Evolutionary conservation across 2,329 filamentous ascomycete species (phyloP).

Genomic region (Clonostachys solani): DNA sequence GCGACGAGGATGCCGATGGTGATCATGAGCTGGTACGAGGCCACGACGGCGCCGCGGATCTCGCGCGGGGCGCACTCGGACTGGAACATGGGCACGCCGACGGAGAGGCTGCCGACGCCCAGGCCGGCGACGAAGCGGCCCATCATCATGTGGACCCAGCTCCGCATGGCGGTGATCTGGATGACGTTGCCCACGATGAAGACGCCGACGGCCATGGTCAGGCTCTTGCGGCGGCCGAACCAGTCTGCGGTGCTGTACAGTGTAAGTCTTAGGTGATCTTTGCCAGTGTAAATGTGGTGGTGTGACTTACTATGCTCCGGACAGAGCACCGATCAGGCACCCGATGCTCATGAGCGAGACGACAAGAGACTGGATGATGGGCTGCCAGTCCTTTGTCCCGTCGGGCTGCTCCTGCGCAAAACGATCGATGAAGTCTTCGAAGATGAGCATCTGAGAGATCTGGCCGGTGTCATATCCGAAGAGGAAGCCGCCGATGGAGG

Average conservation of each 20-base stretch:
- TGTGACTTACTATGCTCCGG: slow-evolving; percentile 32
- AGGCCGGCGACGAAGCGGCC: slow-evolving; percentile 64
- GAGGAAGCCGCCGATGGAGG: slow-evolving; percentile 56
- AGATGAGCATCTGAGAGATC: slow-evolving; percentile 46
- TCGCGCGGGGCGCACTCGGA: slow-evolving; percentile 58
- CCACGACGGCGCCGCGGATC: slow-evolving; percentile 61
- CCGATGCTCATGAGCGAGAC: slow-evolving; percentile 54
- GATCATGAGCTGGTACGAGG: slow-evolving; percentile 71
- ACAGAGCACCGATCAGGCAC: slow-evolving; percentile 48
- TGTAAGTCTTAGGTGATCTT: background rate
- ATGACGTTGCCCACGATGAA: slow-evolving; percentile 63
- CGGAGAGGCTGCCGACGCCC: slow-evolving; percentile 62
- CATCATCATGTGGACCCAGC: slow-evolving; percentile 63
- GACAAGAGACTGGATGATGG: slow-evolving; percentile 43
- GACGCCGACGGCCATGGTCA: slow-evolving; percentile 47
- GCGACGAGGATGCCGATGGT: slow-evolving; percentile 63
- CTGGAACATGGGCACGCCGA: slow-evolving; percentile 65
- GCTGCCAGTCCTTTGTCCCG: slow-evolving; percentile 29
- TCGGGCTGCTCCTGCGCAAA: slow-evolving; percentile 40
- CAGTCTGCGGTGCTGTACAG: slow-evolving; percentile 42
- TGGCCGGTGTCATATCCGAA: slow-evolving; percentile 62
- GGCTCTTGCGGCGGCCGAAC: slow-evolving; percentile 51
- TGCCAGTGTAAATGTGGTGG: slow-evolving; percentile 10
- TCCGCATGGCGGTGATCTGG: slow-evolving; percentile 53
- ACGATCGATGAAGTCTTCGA: slow-evolving; percentile 48